A percentile compares a stretch with the other conserved stretches of the same genome.
Conservation (phyloP, 345 rosid species). For the Fremontodendron californicum region DNA sequence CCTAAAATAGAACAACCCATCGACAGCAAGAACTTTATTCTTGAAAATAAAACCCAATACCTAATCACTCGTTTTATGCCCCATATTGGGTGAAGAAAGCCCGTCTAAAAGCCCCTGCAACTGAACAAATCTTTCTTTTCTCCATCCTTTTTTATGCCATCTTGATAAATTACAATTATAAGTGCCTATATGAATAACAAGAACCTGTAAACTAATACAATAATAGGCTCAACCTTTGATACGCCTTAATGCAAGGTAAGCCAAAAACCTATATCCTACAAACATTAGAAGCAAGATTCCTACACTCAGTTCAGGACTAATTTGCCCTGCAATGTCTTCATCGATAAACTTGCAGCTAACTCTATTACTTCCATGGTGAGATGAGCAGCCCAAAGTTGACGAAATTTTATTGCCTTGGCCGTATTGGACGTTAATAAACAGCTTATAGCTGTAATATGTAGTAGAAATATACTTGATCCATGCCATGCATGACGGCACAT, state of each 20-base stretch:
- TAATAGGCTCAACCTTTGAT: slow-evolving; percentile 24
- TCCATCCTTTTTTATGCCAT: neutral
- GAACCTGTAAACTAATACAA: neutral
- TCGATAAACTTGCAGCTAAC: slow-evolving; percentile 57
- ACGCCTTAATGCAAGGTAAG: slow-evolving; percentile 75
- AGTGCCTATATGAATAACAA: neutral
- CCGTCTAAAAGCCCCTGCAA: no score
- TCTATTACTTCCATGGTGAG: neutral
- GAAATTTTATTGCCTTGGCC: slow-evolving; percentile 47
- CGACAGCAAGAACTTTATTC: no score
- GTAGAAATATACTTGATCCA: slow-evolving; percentile 81
- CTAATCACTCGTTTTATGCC: no score
- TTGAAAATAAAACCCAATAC: no score
- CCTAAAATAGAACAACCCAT: no score
- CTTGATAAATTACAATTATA: slow-evolving; percentile 4
- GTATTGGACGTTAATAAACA: slow-evolving; percentile 58
- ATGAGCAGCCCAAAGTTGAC: slow-evolving; percentile 43
- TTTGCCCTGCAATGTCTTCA: slow-evolving; percentile 63
- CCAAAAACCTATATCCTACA: slow-evolving; percentile 71
- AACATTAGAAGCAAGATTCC: slow-evolving; percentile 59
- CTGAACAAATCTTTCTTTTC: neutral
- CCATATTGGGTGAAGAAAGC: no score
- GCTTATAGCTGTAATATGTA: slow-evolving; percentile 72
- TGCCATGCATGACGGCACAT: slow-evolving; percentile 59
- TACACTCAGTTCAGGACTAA: slow-evolving; percentile 43